Conservation (phyloP, 2,329 filamentous ascomycete genomes). For the Colletotrichum salicis region DNA sequence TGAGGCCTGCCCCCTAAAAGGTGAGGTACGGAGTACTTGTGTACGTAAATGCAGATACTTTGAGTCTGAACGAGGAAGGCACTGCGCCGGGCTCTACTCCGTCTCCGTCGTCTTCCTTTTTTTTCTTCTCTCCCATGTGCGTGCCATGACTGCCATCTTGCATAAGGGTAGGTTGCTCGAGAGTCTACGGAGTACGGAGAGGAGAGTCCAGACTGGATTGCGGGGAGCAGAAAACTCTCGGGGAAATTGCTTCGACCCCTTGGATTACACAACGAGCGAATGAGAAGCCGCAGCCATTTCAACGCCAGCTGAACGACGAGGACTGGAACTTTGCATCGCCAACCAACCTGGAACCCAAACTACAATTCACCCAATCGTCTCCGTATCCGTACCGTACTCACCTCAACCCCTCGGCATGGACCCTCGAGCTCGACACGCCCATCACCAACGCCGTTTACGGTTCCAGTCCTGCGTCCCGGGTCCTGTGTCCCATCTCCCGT, state of each 20-base stretch:
- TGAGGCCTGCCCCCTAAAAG: too few relatives aligned
- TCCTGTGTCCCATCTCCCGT: not conserved
- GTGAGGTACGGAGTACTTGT: not conserved
- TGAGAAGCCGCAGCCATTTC: not conserved
- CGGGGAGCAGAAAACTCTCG: not conserved
- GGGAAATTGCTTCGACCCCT: slow-evolving; percentile 2
- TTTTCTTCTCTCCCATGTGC: not conserved
- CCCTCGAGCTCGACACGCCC: not conserved
- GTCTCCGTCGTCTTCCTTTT: not conserved
- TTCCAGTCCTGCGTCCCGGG: not conserved
- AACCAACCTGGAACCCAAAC: slow-evolving; percentile 3
- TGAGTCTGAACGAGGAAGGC: not conserved
- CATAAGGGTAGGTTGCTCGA: too few relatives aligned
- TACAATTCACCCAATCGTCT: not conserved
- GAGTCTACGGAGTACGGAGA: not conserved
- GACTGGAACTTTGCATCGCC: not conserved
- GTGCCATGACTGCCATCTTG: not conserved
- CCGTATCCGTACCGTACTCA: not conserved
- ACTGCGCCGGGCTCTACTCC: not conserved
- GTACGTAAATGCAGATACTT: not conserved
- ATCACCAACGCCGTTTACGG: too few relatives aligned
- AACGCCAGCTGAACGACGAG: slow-evolving; percentile 22
- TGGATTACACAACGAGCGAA: not conserved
- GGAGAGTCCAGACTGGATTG: not conserved
- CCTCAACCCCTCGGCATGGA: not conserved